Base-by-base conservation (phyloP, 2,329 filamentous ascomycete genomes). In the Trichoderma lentiforme region DNA sequence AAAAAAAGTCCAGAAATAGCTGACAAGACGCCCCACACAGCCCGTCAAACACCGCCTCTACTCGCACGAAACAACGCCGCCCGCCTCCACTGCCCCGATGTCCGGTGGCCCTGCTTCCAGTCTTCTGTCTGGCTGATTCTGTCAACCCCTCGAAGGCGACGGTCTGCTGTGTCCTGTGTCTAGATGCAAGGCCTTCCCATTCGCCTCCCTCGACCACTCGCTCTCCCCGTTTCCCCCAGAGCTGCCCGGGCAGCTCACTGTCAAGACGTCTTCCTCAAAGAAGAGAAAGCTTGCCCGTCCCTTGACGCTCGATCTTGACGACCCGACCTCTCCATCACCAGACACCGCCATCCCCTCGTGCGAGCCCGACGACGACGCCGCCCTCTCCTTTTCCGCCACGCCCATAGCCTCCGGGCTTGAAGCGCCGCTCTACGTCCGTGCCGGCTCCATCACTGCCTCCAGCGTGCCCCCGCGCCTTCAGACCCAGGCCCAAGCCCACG, bases 261-360 rank as follows among this genome's bases (percentile, higher is more conserved):
- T 87, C 89, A 91, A 87, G 82, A 91, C 89, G 89, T 91, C 89
- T 89, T 91, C 88, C 85, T 86, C 84, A 87, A 91, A 91, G 89
- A 91, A 91, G 89, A 87, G 89, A 86, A 91, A 89, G 87, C 87
- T 91, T 78, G 84, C 82, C 79, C 86, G 84, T 76, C 83, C 82
- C 79, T 80, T 82, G 74, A 80, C 81, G 76, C 80, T 81, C 79
- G 83, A 86, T 79, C 78, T 81, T 74, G 80, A 81, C 76, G 80
- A 77, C 67, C 75, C 78, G 74, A 78, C 75, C 74, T 79, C 80
- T 72, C 76, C 79, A n/a, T 81, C 80, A 58, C 81, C 83, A 73
- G 86, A 88, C 75, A 82, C 81, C 72, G 83, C 85, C 74, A 79
- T 88, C 71, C 84, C 83, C 77, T 89, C 87, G 74, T 87, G 85